Percentiles rank a stretch among this genome's conserved stretches.
Conservation (phyloP, 306 rosid species). For the Vigna reflexopilosa region DNA sequence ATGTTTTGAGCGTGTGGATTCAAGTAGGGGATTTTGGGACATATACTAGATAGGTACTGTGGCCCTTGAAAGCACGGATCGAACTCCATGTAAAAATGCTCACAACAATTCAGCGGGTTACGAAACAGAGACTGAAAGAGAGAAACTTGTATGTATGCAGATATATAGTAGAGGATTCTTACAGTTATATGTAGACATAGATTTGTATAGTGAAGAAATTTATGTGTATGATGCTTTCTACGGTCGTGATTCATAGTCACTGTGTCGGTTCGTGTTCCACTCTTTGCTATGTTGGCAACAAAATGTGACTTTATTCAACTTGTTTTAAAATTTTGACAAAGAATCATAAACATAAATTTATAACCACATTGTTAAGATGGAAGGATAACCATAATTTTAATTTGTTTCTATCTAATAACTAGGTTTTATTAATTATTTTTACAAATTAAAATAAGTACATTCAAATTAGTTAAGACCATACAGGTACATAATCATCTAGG, state of each 20-base stretch:
- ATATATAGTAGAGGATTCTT: slow-evolving; percentile 1
- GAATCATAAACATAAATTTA: background rate
- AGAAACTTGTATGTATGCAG: background rate
- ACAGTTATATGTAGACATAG: slow-evolving; percentile 24
- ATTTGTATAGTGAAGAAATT: slow-evolving; percentile 11
- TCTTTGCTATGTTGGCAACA: background rate
- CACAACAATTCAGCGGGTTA: background rate
- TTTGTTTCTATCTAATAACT: background rate
- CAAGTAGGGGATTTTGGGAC: background rate
- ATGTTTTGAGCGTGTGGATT: background rate
- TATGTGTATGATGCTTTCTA: slow-evolving; percentile 38
- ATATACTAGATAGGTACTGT: background rate
- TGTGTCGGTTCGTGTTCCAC: slow-evolving; percentile 54
- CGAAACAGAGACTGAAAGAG: background rate
- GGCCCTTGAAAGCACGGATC: background rate
- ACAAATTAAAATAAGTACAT: background rate
- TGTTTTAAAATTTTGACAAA: background rate
- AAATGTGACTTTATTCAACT: background rate
- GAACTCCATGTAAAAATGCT: background rate
- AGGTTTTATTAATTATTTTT: background rate
- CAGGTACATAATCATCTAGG: background rate
- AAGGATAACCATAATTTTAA: background rate
- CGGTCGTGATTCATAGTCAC: slow-evolving; percentile 40
- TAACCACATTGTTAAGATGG: background rate
- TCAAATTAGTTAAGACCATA: background rate